Percentiles rank a stretch among this genome's conserved stretches.
Conservation (phyloP, 345 rosid genomes). For the Camelina hispida region DNA sequence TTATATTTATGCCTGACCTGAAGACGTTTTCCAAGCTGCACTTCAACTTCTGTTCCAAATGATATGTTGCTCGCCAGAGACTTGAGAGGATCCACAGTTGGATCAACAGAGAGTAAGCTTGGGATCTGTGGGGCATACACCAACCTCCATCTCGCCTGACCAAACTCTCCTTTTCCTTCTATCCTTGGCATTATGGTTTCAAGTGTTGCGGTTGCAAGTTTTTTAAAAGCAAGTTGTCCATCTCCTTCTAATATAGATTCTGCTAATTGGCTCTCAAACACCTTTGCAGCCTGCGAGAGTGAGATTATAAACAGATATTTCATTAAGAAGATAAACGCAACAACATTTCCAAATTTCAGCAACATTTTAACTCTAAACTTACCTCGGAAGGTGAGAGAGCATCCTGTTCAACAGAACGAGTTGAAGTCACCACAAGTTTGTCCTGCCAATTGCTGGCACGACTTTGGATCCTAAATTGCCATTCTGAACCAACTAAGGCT, state of each 20-base stretch:
- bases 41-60: slow-evolving; percentile 93
- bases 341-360: slow-evolving; percentile 1
- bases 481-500: slow-evolving; percentile 97
- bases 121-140: slow-evolving; percentile 99
- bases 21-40: slow-evolving; percentile 93
- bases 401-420: slow-evolving; percentile 94
- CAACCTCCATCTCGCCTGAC: slow-evolving; percentile 97
- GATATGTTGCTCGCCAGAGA: slow-evolving; percentile 89
- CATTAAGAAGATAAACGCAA: neutral
- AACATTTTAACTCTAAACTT: slow-evolving; percentile 28
- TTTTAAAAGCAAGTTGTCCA: slow-evolving; percentile 95
- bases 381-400: slow-evolving; percentile 95
- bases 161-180: slow-evolving; percentile 96
- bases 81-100: slow-evolving; percentile 89
- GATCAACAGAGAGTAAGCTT: slow-evolving; percentile 94
- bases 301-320: slow-evolving; percentile 5
- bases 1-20: slow-evolving; percentile 55
- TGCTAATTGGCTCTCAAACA: slow-evolving; percentile 92
- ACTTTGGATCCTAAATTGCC: slow-evolving; percentile 97
- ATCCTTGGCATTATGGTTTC: slow-evolving; percentile 93
- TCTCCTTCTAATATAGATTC: slow-evolving; percentile 97
- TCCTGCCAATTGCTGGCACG: slow-evolving; percentile 99
- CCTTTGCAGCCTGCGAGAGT: slow-evolving; percentile 80
- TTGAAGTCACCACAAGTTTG: slow-evolving; percentile 88
- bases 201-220: slow-evolving; percentile 96